Percentiles rank a stretch among this genome's conserved stretches.
Conservation (phyloP, 805 yeast species). For the Ogataea angusta region DNA sequence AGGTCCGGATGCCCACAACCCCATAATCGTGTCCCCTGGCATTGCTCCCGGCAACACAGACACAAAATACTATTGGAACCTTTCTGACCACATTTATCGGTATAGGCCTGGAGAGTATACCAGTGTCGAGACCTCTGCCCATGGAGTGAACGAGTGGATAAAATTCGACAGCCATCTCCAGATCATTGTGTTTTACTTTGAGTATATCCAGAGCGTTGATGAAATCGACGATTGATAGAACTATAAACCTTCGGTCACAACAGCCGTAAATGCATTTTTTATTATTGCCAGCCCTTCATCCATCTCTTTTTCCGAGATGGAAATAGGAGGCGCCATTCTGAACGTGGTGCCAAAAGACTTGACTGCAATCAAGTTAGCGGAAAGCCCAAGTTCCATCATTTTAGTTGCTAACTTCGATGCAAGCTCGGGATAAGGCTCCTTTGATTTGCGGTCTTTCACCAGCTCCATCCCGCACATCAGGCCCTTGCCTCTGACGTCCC, state of each 20-base stretch:
- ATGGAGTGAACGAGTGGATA: constrained; percentile 61
- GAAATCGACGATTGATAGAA: constrained; percentile 11
- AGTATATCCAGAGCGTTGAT: constrained; percentile 35
- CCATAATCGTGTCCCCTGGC: constrained; percentile 42
- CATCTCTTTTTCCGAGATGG: constrained; percentile 23
- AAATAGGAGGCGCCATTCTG: constrained; percentile 28
- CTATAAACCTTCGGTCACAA: constrained; percentile 5
- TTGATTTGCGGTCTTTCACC: constrained; percentile 41
- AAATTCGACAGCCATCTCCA: constrained; percentile 52
- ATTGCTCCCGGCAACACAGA: constrained; percentile 61
- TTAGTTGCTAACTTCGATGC: constrained; percentile 24
- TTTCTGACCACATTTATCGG: constrained; percentile 54
- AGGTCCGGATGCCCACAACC: constrained; percentile 11
- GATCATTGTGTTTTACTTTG: constrained; percentile 50
- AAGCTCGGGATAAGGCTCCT: constrained; percentile 38
- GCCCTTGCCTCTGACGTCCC: constrained; percentile 51
- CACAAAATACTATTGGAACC: constrained; percentile 55
- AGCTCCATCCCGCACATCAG: constrained; percentile 52
- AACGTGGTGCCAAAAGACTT: constrained; percentile 13
- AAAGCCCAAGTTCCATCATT: constrained; percentile 27
- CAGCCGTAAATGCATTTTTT: constrained; percentile 14
- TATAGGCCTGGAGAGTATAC: constrained; percentile 44
- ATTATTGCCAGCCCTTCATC: constrained; percentile 18
- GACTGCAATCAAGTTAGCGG: constrained; percentile 29
- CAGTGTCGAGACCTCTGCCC: constrained; percentile 36